Evolutionary conservation across 2,329 filamentous ascomycete genomes (phyloP), one percentile per base, ranked within the genome.

Genomic region (Beauveria asiatica): DNA sequence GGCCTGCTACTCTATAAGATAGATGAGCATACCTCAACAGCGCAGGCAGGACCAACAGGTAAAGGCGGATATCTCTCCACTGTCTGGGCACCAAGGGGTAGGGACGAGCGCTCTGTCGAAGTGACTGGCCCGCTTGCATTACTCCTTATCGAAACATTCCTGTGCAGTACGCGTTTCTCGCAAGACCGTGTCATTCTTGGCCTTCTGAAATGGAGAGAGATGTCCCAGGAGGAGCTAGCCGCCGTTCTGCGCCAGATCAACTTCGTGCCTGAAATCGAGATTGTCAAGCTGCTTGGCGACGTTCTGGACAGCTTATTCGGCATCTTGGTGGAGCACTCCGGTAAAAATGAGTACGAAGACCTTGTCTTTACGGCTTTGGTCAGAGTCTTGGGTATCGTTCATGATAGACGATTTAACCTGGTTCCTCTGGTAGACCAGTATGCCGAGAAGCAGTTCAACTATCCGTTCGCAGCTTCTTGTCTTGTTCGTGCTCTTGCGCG

Each of bases 191-290:
- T 88, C 17, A 83, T 99, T 11, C 77, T 97, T 19, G 89, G 90
- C 17, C 78, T 99, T 27, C 75, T 97, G 39, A 90, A 87, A 66
- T 97, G 94, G 94, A 90, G 85, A 68, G 88, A 93, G 13, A 81
- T 87, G 45, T 80, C 86, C 0, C 82, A 86, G 50, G 85, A 86
- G 30, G 85, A 92, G 41, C 79, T 97, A 1, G 80, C 89, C 1
- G 80, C 85, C 25, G 77, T 96, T 1, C 76, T 99, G 46, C 88
- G 89, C 70, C 87, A 92, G 65, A 83, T 97, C 53, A 86, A 92
- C 21, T 97, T 97, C 65, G 92, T 99, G 0, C 90, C 94, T 0
- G 94, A 99, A 71, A 96, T 97, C 60, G 95, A 99, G 74, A 90
- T 99, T 39, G 94, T 99, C 63, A 99, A 97, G 76, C 82, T 97